A percentile compares a stretch with the other conserved stretches of the same genome.
phyloP scores from a whole-genome alignment of 2,329 filamentous ascomycete species.

The Fusarium neocosmosporiellum region DNA sequence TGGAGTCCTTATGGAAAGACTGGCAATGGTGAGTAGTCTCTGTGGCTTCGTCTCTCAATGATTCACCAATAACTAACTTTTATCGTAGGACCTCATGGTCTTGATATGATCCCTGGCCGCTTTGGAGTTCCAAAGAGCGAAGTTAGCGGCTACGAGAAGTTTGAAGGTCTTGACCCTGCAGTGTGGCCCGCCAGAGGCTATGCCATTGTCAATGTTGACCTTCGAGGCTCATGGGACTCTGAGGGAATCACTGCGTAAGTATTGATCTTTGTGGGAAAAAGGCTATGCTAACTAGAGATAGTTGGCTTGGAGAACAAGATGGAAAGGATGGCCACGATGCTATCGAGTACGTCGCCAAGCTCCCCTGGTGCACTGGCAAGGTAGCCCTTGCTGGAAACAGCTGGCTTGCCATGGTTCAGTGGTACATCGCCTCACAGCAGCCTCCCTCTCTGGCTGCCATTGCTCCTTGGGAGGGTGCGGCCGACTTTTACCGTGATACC shows the following conservation, averaged over 20 bases:
- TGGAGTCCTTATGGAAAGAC: slow-evolving; percentile 16
- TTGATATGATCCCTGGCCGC: slow-evolving; percentile 3
- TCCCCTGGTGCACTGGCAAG: slow-evolving; percentile 11
- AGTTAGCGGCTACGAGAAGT: slow-evolving; percentile 24
- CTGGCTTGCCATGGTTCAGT: slow-evolving; percentile 12
- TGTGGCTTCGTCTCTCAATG: not conserved
- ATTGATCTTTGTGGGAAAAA: rapidly evolving
- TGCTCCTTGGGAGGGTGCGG: slow-evolving; percentile 19
- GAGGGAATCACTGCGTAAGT: slow-evolving; percentile 8
- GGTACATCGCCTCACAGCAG: not conserved
- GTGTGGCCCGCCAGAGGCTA: slow-evolving; percentile 26
- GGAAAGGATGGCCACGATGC: slow-evolving; percentile 17
- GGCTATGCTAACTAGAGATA: not conserved
- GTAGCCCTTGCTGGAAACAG: slow-evolving; percentile 21
- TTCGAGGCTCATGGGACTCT: slow-evolving; percentile 7
- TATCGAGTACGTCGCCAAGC: slow-evolving; percentile 10
- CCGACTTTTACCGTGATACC: slow-evolving; percentile 28
- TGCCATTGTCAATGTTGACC: slow-evolving; percentile 19
- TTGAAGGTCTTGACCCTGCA: slow-evolving; percentile 25
- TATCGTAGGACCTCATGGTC: not conserved
- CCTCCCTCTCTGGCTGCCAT: slow-evolving; percentile 17
- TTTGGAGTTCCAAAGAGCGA: slow-evolving; percentile 4
- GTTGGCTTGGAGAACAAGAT: slow-evolving; percentile 8
- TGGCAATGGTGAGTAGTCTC: not conserved
- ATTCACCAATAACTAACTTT: not conserved